phyloP scores from a whole-genome alignment of 768 basidiomycete species.

The Podaxis rugospora region DNA sequence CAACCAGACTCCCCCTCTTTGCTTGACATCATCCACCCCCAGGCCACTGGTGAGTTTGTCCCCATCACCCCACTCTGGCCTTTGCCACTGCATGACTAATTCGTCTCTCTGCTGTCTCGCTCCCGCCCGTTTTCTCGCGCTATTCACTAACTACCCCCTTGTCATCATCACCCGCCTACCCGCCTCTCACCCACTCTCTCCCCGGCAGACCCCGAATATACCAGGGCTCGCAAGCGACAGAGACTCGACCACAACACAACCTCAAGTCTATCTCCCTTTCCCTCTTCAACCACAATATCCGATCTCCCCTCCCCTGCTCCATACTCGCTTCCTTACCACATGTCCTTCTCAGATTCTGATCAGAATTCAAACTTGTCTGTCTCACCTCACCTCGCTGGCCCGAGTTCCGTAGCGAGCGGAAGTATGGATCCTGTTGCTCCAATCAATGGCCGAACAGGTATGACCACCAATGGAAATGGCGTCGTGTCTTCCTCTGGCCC shows the following conservation, averaged over 20 bases:
- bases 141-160: neutral
- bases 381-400: conserved; percentile 47
- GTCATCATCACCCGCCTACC: conserved; percentile 8
- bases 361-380: conserved; percentile 39
- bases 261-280: neutral
- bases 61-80: no score
- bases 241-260: conserved; percentile 42
- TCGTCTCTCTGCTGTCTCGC: neutral
- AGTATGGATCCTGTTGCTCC: conserved; percentile 18
- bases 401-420: conserved; percentile 34
- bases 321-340: conserved; percentile 27
- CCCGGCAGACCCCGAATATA: conserved; percentile 44
- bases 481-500: conserved; percentile 23
- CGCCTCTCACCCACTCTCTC: neutral
- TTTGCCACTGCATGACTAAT: neutral
- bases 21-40: no score
- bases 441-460: conserved; percentile 32
- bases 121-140: neutral
- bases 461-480: conserved; percentile 27
- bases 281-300: conserved; percentile 24
- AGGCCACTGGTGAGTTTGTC: no score
- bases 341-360: conserved; percentile 52
- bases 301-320: conserved; percentile 20
- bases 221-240: conserved; percentile 69
- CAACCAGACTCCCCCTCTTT: conserved; percentile 20